phyloP scores from a whole-genome alignment of 2,329 filamentous ascomycete genomes.

The Lojkania enalia region DNA sequence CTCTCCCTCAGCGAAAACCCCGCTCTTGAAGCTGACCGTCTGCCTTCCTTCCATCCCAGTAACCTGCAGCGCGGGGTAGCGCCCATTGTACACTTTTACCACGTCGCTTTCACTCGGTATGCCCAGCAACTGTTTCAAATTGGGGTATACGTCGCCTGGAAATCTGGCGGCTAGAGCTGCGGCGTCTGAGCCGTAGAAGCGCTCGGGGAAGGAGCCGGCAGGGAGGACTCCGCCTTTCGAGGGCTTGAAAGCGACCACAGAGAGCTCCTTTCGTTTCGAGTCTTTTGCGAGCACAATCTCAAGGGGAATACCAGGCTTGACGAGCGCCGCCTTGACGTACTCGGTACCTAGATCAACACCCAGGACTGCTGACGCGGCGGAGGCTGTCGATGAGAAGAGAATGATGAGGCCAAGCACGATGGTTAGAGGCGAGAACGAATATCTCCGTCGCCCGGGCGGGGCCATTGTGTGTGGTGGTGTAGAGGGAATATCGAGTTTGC shows the following conservation, averaged over 20 bases:
- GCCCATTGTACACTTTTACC: conserved; percentile 69
- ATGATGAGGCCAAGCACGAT: conserved; percentile 57
- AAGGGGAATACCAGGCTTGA: conserved; percentile 95
- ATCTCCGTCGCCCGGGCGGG: conserved; percentile 51
- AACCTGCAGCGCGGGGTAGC: conserved; percentile 78
- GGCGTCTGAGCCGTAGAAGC: conserved; percentile 89
- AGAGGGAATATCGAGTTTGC: conserved; percentile 10
- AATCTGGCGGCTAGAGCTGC: conserved; percentile 84
- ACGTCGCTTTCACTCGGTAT: conserved; percentile 61
- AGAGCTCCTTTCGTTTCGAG: conserved; percentile 91
- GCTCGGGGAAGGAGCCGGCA: conserved; percentile 71
- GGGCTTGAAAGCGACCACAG: conserved; percentile 92
- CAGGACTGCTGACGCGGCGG: conserved; percentile 74
- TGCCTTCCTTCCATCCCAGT: conserved; percentile 59
- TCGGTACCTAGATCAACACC: conserved; percentile 94
- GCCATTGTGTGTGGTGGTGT: conserved; percentile 46
- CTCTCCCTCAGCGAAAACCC: conserved; percentile 68
- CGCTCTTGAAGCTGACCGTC: conserved; percentile 82
- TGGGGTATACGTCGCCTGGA: conserved; percentile 91
- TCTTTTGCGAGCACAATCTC: conserved; percentile 98
- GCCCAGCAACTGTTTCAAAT: conserved; percentile 89
- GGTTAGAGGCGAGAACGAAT: conserved; percentile 46
- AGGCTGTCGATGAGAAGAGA: conserved; percentile 60
- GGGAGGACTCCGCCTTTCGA: conserved; percentile 64
- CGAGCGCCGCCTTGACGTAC: conserved; percentile 93